phyloP scores from a whole-genome alignment of 2,329 filamentous ascomycete genomes.

The Berkeleyomyces rouxiae region DNA sequence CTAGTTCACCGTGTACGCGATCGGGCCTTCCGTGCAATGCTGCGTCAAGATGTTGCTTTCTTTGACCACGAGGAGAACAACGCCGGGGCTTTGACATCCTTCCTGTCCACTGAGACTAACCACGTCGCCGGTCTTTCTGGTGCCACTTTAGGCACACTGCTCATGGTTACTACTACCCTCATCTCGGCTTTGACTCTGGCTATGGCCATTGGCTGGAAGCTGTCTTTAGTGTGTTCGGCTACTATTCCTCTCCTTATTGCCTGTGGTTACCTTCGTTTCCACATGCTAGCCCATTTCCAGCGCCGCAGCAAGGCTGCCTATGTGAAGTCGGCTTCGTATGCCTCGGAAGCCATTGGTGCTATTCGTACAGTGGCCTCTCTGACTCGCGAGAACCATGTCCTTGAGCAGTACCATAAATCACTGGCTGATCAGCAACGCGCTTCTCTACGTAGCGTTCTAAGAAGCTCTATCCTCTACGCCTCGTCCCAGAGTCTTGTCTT shows the following conservation, averaged over 20 bases:
- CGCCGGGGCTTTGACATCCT: constrained; percentile 72
- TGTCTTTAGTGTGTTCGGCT: constrained; percentile 66
- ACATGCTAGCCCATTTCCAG: constrained; percentile 65
- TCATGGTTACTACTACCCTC: constrained; percentile 67
- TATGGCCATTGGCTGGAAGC: constrained; percentile 71
- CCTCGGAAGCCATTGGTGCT: constrained; percentile 82
- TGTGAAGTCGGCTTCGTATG: constrained; percentile 65
- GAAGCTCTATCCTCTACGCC: constrained; percentile 66
- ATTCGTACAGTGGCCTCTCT: constrained; percentile 88
- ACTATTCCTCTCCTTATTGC: constrained; percentile 61
- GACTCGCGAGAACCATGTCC: constrained; percentile 71
- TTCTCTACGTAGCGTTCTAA: constrained; percentile 57
- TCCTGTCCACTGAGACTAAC: constrained; percentile 78
- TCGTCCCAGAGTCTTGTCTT: constrained; percentile 72
- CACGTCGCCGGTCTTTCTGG: constrained; percentile 79
- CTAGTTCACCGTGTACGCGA: constrained; percentile 72
- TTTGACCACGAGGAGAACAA: constrained; percentile 86
- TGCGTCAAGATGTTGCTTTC: constrained; percentile 83
- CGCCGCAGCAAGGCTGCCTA: constrained; percentile 65
- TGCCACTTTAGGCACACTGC: constrained; percentile 68
- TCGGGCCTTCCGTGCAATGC: constrained; percentile 66
- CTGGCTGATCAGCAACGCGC: constrained; percentile 49
- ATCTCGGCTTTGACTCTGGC: constrained; percentile 54
- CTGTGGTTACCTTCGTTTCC: constrained; percentile 81
- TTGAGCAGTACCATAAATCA: constrained; percentile 49